These are phyloP conservation scores for Rosa chinensis DNA, from an alignment of 306 rosid species.

Conservation along the genomic window DNA sequence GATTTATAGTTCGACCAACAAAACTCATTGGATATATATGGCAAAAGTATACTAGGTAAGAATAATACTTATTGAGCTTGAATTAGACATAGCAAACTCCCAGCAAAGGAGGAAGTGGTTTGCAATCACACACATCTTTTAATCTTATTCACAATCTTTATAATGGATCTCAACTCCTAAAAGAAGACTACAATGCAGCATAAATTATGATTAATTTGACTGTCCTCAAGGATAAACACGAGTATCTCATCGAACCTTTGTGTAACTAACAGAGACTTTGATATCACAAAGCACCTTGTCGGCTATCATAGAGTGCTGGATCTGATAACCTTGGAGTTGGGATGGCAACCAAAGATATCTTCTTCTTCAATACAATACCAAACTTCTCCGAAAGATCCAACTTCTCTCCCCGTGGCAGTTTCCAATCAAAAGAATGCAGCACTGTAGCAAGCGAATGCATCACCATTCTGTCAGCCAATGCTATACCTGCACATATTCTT, in stretches of 20 bases:
- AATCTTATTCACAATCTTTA: not conserved
- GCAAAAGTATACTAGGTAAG: not conserved
- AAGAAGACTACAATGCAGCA: not conserved
- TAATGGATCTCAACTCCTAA: not conserved
- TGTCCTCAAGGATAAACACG: no score
- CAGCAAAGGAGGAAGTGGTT: not conserved
- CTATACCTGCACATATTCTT: conserved; percentile 33
- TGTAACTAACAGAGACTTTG: not conserved
- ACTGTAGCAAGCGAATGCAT: conserved; percentile 55
- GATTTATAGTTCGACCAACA: not conserved
- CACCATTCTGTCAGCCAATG: conserved; percentile 74
- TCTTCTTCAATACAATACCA: conserved; percentile 55
- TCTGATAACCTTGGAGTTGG: conserved; percentile 51
- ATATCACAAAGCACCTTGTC: not conserved
- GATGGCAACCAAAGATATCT: conserved; percentile 49
- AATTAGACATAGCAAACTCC: not conserved
- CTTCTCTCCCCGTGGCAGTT: conserved; percentile 35
- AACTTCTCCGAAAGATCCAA: conserved; percentile 51
- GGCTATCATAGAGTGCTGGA: conserved; percentile 38
- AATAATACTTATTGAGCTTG: not conserved
- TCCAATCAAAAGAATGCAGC: conserved; percentile 69
- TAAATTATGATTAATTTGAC: not conserved
- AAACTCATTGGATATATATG: not conserved
- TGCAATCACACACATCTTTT: not conserved
- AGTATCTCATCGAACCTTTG: not conserved